Evolutionary conservation across 2,329 filamentous ascomycete species (phyloP), one percentile per base, ranked within the genome.

Genomic region (Fusarium algeriense): DNA sequence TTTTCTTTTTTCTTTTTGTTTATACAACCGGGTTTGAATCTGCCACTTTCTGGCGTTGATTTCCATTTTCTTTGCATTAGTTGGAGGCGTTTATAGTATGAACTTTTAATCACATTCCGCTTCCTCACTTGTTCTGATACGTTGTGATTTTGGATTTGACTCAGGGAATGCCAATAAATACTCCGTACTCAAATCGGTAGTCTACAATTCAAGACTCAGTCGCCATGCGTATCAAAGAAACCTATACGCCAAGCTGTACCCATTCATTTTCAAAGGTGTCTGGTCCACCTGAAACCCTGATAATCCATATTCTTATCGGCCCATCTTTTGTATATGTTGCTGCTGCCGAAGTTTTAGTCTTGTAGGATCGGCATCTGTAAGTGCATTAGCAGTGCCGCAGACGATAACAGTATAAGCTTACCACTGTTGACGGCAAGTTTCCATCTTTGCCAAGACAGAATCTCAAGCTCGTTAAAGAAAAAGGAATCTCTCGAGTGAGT

Each of bases 61-160:
- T 53, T 76, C 62, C 58, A 75, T 66, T 75, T 46, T 68, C 49
- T 50, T 59, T 71, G 74, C 74, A 76, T 76, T 55, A 71, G 62
- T 73, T 73, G 64, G 73, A 71, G 75, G 75, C 75, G 75, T 77
- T 76, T 43, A 54, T 74, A 75, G 66, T 77, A 77, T 74, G 75
- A 77, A 49, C 67, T 77, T 76, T 76, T 72, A 77, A 77, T 77
- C 60, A 76, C 63, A 73, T 67, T 72, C 66, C 60, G 46, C 59
- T 68, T 76, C 57, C 43, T 58, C 15, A 28, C 30, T 11, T 48
- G 8, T 35, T 28, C 23, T 48, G 19, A 7, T 23, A 15, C 8
- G 13, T 13, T n/a, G 13, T 63, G 30, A 28, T 23, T 13, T n/a
- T 23, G 13, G 38, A 7, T 32, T 7, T 26, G 38, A n/a, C 44